Evolutionary conservation across 164 flowering plant genomes (phyloP), one percentile per base, ranked within the genome.

Genomic region (Vitis cinerea): DNA sequence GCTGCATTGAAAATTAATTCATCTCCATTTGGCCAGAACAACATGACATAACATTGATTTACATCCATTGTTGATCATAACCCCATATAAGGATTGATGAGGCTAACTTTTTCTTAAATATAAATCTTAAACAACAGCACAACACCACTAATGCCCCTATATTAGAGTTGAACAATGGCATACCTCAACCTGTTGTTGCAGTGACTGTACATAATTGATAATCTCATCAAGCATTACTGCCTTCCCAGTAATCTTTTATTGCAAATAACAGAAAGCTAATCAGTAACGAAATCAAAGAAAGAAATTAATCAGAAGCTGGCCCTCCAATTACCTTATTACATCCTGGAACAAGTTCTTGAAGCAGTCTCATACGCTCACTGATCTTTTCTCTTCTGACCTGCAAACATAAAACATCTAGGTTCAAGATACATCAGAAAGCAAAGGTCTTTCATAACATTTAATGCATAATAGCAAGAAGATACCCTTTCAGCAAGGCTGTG

Each of bases 401-500:
- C 57, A 77, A 50, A 29, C 13, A 76, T 74, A 27, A 31, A 64
- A 60, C 52, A 50, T 49, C 9, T 61, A 66, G 12, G n/a, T 49
- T 76, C 75, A 76, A 75, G 31, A 17, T 17, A 31, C 2, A 67
- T 49, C 31, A 50, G 8, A 37, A 14, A 50, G 31, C 12, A 57
- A 1, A 71, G 19, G 51, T 48, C 37, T 14, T 63, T 19, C 63
- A 9, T 10, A 8, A 50, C 64, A 4, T 17, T 51, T 27, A 17
- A 66, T 10, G 15, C 16, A 53, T 63, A 14, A 47, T 2, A 16
- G 9, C 1, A 71, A 62, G 55, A 64, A 57, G 65, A 57, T 81
- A 94, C 99, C 82, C 99, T 87, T 81, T 94, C 99, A 16, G 99
- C 99, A 67, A 94, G 96, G 79, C 99, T 94, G 78, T 94, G 99